Base-by-base conservation (phyloP, 495 filamentous ascomycete species). In the Hypoxylon rickii region DNA sequence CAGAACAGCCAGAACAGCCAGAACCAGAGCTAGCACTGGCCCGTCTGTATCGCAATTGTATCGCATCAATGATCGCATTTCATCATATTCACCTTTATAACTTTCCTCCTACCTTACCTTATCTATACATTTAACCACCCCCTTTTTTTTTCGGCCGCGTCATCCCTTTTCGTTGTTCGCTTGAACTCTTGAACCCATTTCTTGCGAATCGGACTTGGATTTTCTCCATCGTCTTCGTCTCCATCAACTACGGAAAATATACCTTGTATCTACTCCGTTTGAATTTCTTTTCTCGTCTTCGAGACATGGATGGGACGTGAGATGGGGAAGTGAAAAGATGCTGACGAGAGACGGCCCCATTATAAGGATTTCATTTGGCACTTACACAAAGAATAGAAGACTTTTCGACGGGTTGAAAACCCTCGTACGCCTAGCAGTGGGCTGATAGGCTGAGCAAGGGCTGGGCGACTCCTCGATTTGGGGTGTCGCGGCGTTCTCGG, bases 271-370 rank as follows among this genome's bases (percentile, higher is more conserved):
- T 11, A 8, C 26, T n/a, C n/a, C n/a, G n/a, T n/a, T n/a, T n/a
- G n/a, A n/a, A n/a, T n/a, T 39, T 36, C 26, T 15, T 20, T 39
- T 32, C 7, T 21, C 31, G 12, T 38, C 54, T 20, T 33, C 32
- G 4, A 48, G 41, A 15, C 10, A 46, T 18, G 41, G 47, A 44
- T 44, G 40, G 15, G 15, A 26, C 21, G 40, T 29, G 48, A 15
- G 17, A 51, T 34, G 51, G 36, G 51, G 18, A 51, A 51, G 37
- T 43, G 44, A 48, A 50, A 18, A 26, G 26, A 33, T 56, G 53
- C 53, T 63, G 53, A 58, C 58, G 44, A 58, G 59, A 63, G 53
- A 49, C 36, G 59, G 15, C n/a, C n/a, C 33, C 33, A 49, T 53
- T 50, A 53, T 63, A 50, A 37, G 22, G 39, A 43, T 53, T 40